These are phyloP conservation scores for Cadophora luteo-olivacea DNA, from an alignment of 2,329 filamentous ascomycete species.

Conservation along the genomic window DNA sequence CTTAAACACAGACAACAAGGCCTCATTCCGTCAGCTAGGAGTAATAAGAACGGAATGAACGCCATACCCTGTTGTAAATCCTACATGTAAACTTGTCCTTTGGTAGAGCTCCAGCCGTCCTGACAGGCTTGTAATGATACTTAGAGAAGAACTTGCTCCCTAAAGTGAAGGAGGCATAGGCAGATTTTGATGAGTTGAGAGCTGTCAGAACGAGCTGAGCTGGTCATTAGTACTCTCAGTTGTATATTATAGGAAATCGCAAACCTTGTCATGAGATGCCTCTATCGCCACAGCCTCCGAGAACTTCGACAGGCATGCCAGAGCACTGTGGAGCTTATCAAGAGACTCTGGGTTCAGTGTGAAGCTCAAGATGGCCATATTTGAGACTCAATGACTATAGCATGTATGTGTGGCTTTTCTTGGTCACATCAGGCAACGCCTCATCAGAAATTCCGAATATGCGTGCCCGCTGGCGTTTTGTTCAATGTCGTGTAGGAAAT, in stretches of 20 bases:
- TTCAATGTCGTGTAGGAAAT: background rate
- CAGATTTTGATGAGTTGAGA: conserved; percentile 81
- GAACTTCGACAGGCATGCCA: conserved; percentile 79
- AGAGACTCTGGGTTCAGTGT: conserved; percentile 77
- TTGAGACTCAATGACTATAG: background rate
- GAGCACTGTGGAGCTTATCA: conserved; percentile 71
- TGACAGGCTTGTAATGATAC: conserved; percentile 67
- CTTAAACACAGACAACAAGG: conserved; percentile 77
- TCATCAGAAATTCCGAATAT: background rate
- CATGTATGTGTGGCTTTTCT: background rate
- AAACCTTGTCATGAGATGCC: conserved; percentile 41
- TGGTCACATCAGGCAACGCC: background rate
- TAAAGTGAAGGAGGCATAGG: conserved; percentile 75
- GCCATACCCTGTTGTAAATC: conserved; percentile 70
- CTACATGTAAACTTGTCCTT: conserved; percentile 72
- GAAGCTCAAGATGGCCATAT: conserved; percentile 72
- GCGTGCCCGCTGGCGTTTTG: background rate
- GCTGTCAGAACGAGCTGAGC: conserved; percentile 73
- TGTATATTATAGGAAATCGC: conserved; percentile 22
- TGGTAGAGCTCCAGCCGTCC: conserved; percentile 23
- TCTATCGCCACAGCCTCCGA: conserved; percentile 81
- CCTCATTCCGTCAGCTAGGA: conserved; percentile 48
- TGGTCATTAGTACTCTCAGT: background rate
- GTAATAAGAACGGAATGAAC: background rate
- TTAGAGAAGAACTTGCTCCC: conserved; percentile 73